Base-by-base conservation (phyloP, 2,329 filamentous ascomycete genomes). In the Stemphylium vesicarium region DNA sequence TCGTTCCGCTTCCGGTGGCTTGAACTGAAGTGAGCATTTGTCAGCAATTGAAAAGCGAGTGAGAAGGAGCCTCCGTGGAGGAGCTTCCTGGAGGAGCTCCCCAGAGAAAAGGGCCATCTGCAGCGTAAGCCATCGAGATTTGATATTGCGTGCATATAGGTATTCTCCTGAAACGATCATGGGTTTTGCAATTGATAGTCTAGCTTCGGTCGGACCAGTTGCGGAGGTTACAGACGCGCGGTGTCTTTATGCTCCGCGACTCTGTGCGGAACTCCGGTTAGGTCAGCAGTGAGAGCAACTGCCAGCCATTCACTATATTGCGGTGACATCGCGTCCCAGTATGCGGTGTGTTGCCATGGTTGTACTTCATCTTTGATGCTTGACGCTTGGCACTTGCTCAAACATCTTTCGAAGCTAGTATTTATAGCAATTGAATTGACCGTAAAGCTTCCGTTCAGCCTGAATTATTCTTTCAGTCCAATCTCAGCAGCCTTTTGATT, bases 401-500 rank as follows among this genome's bases (percentile, higher is more conserved):
- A 11, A 8, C 15, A 32, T 32, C 15, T 29, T 29, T 11, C 16
- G 18, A 32, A 8, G 15, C 15, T 18, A 29, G 18, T 42, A 32
- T 18, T 10, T 10, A 44, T 4, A 24, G 18, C n/a, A 2, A 44
- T 24, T 44, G 31, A 13, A 35, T 36, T 24, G 18, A 31, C 38
- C 22, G 38, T 24, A 9, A 9, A 29, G 22, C 11, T 35, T 3
- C 3, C 8, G 31, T 15, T 36, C 5, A 10, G 13, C 2, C 15
- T 36, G 8, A n/a, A 24, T 16, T 48, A 48, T 13, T 31, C 20
- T 15, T 66, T 68, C 33, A 72, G 47, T 13, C 71, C 72, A 40
- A 74, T 63, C 38, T 66, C 62, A 10, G 54, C 56, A 4, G 72
- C 72, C n/a, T 42, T 61, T 7, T 45, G 50, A 44, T 75, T 63